Conservation (phyloP, 192 early-diverging fungal species). For the Thamnidium elegans region DNA sequence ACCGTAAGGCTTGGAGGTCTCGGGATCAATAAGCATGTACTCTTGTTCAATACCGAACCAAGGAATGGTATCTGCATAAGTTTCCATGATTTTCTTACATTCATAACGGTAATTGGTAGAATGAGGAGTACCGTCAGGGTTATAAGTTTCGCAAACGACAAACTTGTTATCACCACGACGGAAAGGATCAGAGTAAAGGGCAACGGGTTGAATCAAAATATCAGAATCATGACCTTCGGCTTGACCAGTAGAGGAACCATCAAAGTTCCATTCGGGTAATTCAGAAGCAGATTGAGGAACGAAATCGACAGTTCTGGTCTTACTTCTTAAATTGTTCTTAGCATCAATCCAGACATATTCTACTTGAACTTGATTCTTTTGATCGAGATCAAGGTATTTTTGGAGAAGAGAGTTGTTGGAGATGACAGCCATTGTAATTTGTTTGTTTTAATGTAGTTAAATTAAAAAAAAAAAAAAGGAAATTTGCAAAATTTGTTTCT, state of each 20-base stretch:
- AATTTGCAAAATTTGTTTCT: neutral
- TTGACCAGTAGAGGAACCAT: constrained; percentile 54
- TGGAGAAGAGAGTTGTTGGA: constrained; percentile 43
- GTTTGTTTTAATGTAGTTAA: neutral
- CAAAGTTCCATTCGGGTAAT: constrained; percentile 54
- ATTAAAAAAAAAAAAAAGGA: constrained; percentile 10
- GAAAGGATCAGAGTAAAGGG: constrained; percentile 54
- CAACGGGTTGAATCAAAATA: constrained; percentile 46
- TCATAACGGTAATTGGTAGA: constrained; percentile 45
- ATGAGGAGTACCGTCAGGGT: constrained; percentile 56
- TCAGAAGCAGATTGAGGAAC: constrained; percentile 26
- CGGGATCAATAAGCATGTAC: constrained; percentile 50
- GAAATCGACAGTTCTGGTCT: constrained; percentile 46
- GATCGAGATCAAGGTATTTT: constrained; percentile 51
- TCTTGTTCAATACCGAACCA: constrained; percentile 64
- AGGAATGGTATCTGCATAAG: constrained; percentile 36
- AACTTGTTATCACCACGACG: constrained; percentile 54
- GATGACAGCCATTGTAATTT: constrained; percentile 23
- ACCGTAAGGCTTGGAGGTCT: constrained; percentile 44
- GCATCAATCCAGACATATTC: constrained; percentile 59
- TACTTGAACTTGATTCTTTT: constrained; percentile 48
- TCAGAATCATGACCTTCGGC: constrained; percentile 53
- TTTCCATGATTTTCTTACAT: constrained; percentile 41
- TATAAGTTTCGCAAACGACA: constrained; percentile 49
- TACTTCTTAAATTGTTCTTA: constrained; percentile 41